These are phyloP conservation scores for Kalanchoe fedtschenkoi DNA, from an alignment of 164 flowering plant species.

Conservation along the genomic window DNA sequence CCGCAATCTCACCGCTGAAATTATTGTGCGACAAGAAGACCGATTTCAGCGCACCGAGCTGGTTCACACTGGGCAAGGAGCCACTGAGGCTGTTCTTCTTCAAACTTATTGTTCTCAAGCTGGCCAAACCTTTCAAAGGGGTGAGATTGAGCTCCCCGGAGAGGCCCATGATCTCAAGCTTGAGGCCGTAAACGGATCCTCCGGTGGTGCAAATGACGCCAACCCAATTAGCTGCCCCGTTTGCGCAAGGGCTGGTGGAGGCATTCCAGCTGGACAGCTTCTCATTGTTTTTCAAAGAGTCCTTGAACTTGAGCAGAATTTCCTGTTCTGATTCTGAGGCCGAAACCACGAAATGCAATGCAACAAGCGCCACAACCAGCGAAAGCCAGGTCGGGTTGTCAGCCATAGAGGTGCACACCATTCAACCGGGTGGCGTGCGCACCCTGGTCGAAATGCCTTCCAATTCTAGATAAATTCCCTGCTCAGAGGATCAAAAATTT, in stretches of 20 bases:
- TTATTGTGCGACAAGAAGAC: constrained; percentile 32
- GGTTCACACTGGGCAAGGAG: constrained; percentile 20
- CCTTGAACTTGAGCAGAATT: constrained; percentile 35
- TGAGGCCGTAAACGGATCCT: constrained; percentile 30
- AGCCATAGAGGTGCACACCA: constrained; percentile 1
- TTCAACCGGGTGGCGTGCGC: constrained; percentile 1
- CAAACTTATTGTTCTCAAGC: constrained; percentile 39
- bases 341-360: neutral
- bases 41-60: constrained; percentile 18
- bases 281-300: constrained; percentile 14
- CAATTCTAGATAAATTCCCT: neutral
- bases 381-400: neutral
- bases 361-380: neutral
- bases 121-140: constrained; percentile 16
- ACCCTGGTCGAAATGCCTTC: constrained; percentile 5
- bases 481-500: neutral
- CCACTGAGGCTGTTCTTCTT: constrained; percentile 33
- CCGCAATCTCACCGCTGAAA: constrained; percentile 27
- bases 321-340: constrained; percentile 24
- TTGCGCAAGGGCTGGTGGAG: constrained; percentile 25
- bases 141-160: constrained; percentile 33
- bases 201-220: constrained; percentile 38
- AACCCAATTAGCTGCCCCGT: constrained; percentile 31
- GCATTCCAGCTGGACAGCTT: constrained; percentile 28
- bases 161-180: constrained; percentile 48